Evolutionary conservation across 257 asterid species (phyloP), one percentile per base, ranked within the genome.

Genomic region (Petunia axillaris): DNA sequence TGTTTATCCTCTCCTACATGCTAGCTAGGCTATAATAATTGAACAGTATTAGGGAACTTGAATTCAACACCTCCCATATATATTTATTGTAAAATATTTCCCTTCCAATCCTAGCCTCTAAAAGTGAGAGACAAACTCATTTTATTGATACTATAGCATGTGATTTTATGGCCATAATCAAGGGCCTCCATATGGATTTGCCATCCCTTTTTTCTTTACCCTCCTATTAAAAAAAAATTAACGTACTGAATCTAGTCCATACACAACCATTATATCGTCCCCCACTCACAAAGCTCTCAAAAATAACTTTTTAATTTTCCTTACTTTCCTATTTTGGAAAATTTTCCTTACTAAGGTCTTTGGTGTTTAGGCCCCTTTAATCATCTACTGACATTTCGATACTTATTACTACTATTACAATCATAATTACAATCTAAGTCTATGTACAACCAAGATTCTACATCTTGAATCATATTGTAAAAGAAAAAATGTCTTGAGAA

Each of bases 71-170:
- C 59, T 25, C 41, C 5, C 13, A 57, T 13, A 39, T 76, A 55
- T 5, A 59, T 25, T 25, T 25, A 25, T 25, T 25, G 25, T 13
- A 65, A 14, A n/a, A 16, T 84, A 79, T 64, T 79, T 73, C 65
- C 68, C 76, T 79, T 83, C 83, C 85, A 88, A 86, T 79, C 83
- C 83, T 76, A 63, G 76, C 87, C 84, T 83, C 80, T 87, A 84
- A 87, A 88, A 89, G 94, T 88, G 89, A 84, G 88, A 80, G 93
- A 91, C 94, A 88, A 85, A 87, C 91, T 90, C 90, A 87, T 89
- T 86, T 84, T 81, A 76, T 81, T 73, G 81, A 80, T 79, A 85
- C 59, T 85, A 25, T 25, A 87, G 80, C 93, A 89, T 85, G 93
- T 90, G 92, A 87, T 67, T 84, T 77, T 85, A 85, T 83, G 86